A percentile compares a stretch with the other conserved stretches of the same genome.
These are phyloP conservation scores for Xylariaceae sp. DNA, from an alignment of 2,329 filamentous ascomycete species.

Conservation along the genomic window DNA sequence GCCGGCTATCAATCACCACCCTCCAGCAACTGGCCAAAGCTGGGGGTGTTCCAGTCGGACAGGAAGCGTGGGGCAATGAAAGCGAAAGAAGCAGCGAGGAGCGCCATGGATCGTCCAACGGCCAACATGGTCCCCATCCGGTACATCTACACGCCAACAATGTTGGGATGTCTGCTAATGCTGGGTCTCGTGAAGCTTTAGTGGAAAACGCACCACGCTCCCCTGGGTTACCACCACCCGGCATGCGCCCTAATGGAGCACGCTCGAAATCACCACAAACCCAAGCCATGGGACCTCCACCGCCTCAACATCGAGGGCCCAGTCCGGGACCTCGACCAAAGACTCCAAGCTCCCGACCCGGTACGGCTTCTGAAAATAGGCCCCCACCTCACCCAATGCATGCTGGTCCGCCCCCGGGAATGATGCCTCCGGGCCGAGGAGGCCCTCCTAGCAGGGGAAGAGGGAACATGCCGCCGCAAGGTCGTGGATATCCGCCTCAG, in stretches of 20 bases:
- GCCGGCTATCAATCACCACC: slow-evolving; percentile 77
- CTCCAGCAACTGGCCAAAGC: slow-evolving; percentile 75
- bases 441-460: slow-evolving; percentile 24
- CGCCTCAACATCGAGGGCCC: slow-evolving; percentile 27
- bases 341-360: slow-evolving; percentile 25
- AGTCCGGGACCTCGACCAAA: slow-evolving; percentile 28
- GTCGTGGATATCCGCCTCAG: slow-evolving; percentile 23
- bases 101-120: slow-evolving; percentile 13
- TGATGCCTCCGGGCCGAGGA: slow-evolving; percentile 17
- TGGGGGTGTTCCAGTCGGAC: slow-evolving; percentile 44
- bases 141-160: slow-evolving; percentile 48
- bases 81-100: slow-evolving; percentile 30
- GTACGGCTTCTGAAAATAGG: slow-evolving; percentile 22
- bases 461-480: slow-evolving; percentile 22
- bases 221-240: slow-evolving; percentile 36
- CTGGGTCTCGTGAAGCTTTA: slow-evolving; percentile 51
- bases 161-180: slow-evolving; percentile 51
- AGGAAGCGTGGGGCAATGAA: slow-evolving; percentile 25
- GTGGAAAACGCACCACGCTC: slow-evolving; percentile 32
- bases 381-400: slow-evolving; percentile 19
- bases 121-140: slow-evolving; percentile 39
- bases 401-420: slow-evolving; percentile 16
- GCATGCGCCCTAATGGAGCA: slow-evolving; percentile 35
- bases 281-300: slow-evolving; percentile 24
- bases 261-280: slow-evolving; percentile 43